phyloP scores from a whole-genome alignment of 2,329 filamentous ascomycete species.

The Claviceps pazoutovae region DNA sequence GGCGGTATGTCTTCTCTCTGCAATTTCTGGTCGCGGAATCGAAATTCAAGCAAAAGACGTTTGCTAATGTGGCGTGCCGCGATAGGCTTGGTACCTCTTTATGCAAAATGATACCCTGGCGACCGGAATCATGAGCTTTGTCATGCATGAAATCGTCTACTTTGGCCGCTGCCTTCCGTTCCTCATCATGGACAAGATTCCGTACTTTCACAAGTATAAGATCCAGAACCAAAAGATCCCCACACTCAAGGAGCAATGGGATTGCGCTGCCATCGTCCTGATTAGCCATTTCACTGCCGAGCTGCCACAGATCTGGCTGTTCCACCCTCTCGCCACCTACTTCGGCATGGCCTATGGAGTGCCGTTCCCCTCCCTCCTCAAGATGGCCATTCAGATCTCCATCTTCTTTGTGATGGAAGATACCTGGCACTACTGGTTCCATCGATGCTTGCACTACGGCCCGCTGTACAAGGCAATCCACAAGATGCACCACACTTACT shows the following conservation, averaged over 20 bases:
- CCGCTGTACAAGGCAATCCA: constrained; percentile 93
- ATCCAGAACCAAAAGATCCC: constrained; percentile 84
- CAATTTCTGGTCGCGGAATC: neutral
- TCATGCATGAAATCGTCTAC: constrained; percentile 89
- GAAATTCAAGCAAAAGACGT: neutral
- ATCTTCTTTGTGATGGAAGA: constrained; percentile 95
- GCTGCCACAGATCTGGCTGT: constrained; percentile 96
- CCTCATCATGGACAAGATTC: constrained; percentile 81
- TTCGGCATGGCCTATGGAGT: constrained; percentile 79
- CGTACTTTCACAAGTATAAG: constrained; percentile 86
- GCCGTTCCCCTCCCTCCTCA: constrained; percentile 74
- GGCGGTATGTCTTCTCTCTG: constrained; percentile 44
- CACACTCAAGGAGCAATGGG: constrained; percentile 84
- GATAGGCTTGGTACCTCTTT: constrained; percentile 78
- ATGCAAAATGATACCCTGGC: constrained; percentile 97
- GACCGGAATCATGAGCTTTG: constrained; percentile 93
- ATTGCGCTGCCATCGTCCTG: constrained; percentile 85
- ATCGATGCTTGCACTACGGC: constrained; percentile 85
- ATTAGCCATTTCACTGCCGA: constrained; percentile 96
- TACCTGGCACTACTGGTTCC: constrained; percentile 95
- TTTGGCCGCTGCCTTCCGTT: constrained; percentile 85
- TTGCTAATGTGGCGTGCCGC: neutral
- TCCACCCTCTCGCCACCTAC: constrained; percentile 90
- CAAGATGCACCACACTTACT: constrained; percentile 99
- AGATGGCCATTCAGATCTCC: constrained; percentile 80